Evolutionary conservation across 1,284 basidiomycete species (phyloP).

Genomic region (Boletus hoseneyae): DNA sequence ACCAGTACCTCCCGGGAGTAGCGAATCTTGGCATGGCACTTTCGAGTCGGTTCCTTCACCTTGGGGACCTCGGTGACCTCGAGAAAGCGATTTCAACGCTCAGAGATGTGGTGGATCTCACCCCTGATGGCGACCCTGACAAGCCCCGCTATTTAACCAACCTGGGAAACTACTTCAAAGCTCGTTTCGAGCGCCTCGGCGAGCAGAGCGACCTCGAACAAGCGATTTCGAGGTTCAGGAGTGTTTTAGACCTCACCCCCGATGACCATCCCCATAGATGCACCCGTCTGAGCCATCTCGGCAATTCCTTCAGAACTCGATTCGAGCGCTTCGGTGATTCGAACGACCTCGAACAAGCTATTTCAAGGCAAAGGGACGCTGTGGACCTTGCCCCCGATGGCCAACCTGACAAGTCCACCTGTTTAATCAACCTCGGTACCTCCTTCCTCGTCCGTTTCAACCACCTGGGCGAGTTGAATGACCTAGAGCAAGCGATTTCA

Average conservation of each 20-base stretch:
- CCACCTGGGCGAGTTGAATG: neutral
- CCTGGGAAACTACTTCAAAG: neutral
- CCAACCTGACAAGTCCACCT: neutral
- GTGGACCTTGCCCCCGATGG: neutral
- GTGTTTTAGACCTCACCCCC: neutral
- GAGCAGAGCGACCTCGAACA: neutral
- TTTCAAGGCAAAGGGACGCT: constrained; percentile 1
- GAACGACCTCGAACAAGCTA: constrained; percentile 11
- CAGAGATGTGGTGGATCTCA: neutral
- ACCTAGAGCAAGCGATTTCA: constrained; percentile 10
- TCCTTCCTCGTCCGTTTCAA: constrained; percentile 3
- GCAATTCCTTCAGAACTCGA: neutral
- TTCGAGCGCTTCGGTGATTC: neutral
- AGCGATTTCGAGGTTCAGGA: neutral
- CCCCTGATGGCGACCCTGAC: neutral
- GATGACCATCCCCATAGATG: neutral
- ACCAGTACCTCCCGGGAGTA: neutral
- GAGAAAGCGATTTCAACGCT: constrained; percentile 3
- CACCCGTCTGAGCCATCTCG: neutral
- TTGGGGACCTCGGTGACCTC: constrained; percentile 7
- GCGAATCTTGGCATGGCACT: neutral
- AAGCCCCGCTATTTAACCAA: neutral
- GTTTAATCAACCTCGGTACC: neutral
- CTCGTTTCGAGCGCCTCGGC: constrained; percentile 2
- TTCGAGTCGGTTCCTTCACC: neutral